Conservation (phyloP, 768 basidiomycete species). For the Lactifluus pinguis region DNA sequence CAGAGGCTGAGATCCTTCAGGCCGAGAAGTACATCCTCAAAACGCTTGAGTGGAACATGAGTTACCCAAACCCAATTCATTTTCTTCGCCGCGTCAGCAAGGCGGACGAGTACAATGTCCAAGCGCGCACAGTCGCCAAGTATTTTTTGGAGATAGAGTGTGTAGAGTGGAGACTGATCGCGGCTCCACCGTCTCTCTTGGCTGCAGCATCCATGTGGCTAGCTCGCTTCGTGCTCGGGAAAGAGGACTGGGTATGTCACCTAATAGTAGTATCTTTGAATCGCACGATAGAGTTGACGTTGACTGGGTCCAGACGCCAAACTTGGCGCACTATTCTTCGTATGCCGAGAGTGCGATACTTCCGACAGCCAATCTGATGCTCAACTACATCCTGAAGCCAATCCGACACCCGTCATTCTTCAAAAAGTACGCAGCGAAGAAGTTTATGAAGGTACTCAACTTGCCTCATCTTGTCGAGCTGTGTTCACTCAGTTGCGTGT, state of each 20-base stretch:
- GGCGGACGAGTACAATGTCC: conserved; percentile 84
- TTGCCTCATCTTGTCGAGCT: not conserved
- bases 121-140: conserved; percentile 81
- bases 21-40: conserved; percentile 86
- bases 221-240: conserved; percentile 67
- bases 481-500: not conserved
- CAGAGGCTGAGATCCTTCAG: conserved; percentile 71
- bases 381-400: conserved; percentile 76
- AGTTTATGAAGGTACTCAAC: conserved; percentile 63
- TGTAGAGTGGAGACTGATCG: conserved; percentile 72
- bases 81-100: conserved; percentile 87
- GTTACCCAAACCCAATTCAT: conserved; percentile 82
- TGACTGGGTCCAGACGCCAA: conserved; percentile 51
- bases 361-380: conserved; percentile 76
- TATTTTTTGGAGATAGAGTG: conserved; percentile 83
- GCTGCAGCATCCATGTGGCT: conserved; percentile 86
- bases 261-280: not conserved
- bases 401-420: conserved; percentile 67
- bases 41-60: conserved; percentile 78
- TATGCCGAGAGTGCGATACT: conserved; percentile 75
- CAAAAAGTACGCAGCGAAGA: conserved; percentile 84
- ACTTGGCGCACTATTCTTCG: conserved; percentile 79
- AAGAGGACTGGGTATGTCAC: conserved; percentile 72
- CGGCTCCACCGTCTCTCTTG: conserved; percentile 63
- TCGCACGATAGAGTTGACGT: conserved; percentile 10